These are phyloP conservation scores for Trametopsis cervina DNA, from an alignment of 768 basidiomycete species.

Conservation along the genomic window DNA sequence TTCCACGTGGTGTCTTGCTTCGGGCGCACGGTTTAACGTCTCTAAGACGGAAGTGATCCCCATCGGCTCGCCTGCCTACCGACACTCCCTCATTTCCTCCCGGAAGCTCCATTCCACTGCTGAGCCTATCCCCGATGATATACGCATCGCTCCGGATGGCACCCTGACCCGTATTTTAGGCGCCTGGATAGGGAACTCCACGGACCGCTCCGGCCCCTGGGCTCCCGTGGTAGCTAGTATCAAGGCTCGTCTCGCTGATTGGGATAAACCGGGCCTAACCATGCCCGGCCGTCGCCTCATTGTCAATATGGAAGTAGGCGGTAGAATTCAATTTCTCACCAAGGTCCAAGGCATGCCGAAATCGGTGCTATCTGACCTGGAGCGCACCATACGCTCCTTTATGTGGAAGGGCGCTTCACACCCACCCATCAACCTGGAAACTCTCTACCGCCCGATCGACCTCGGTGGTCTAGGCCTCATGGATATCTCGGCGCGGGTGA, in stretches of 20 bases:
- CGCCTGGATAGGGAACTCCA: slow-evolving; percentile 15
- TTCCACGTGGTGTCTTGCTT: slow-evolving; percentile 18
- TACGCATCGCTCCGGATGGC: slow-evolving; percentile 1
- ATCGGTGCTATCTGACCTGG: slow-evolving; percentile 8
- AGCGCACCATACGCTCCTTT: slow-evolving; percentile 15
- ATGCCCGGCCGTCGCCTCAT: slow-evolving; percentile 13
- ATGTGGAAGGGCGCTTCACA: slow-evolving; percentile 10
- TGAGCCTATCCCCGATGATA: too few relatives aligned
- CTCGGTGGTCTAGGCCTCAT: slow-evolving; percentile 10
- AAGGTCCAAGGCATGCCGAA: slow-evolving; percentile 27
- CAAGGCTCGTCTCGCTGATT: neutral
- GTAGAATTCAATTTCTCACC: slow-evolving; percentile 25
- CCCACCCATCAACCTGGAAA: neutral
- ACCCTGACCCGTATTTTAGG: slow-evolving; percentile 10
- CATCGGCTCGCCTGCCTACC: slow-evolving; percentile 9
- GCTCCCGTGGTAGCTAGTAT: slow-evolving; percentile 18
- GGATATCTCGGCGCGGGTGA: slow-evolving; percentile 4
- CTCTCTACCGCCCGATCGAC: neutral
- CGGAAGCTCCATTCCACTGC: neutral
- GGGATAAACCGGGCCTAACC: slow-evolving; percentile 13
- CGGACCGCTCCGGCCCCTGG: slow-evolving; percentile 5
- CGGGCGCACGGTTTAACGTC: slow-evolving; percentile 20
- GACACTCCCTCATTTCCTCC: neutral
- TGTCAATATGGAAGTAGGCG: slow-evolving; percentile 13
- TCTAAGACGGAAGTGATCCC: slow-evolving; percentile 20